phyloP scores from a whole-genome alignment of 345 rosid species.

The Geranium brycei region DNA sequence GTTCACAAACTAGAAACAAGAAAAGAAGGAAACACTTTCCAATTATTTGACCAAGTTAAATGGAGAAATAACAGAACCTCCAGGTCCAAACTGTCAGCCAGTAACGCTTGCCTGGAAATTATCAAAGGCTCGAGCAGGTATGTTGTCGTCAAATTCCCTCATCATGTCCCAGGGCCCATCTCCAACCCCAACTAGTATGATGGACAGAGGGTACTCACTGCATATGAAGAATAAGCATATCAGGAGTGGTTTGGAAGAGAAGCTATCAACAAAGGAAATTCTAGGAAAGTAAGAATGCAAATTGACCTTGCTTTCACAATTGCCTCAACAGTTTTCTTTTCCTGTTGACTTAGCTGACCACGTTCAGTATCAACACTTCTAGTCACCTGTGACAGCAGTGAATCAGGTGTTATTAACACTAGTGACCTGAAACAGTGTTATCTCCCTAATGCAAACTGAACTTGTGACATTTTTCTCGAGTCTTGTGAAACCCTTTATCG shows the following conservation, averaged over 20 bases:
- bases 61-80: not conserved
- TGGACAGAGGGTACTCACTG: slow-evolving; percentile 39
- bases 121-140: slow-evolving; percentile 42
- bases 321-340: slow-evolving; percentile 33
- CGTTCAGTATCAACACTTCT: slow-evolving; percentile 30
- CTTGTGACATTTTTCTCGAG: too few relatives aligned
- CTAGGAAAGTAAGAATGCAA: not conserved
- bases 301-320: slow-evolving; percentile 44
- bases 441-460: not conserved
- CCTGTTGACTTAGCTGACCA: slow-evolving; percentile 38
- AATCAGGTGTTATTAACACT: not conserved
- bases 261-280: not conserved
- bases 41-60: not conserved
- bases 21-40: not conserved
- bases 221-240: slow-evolving; percentile 2
- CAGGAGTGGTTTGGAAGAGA: not conserved
- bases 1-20: slow-evolving; percentile 30
- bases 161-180: slow-evolving; percentile 52
- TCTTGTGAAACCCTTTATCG: too few relatives aligned
- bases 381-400: slow-evolving; percentile 23
- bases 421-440: not conserved
- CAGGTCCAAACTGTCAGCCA: not conserved
- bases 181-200: slow-evolving; percentile 39
- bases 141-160: slow-evolving; percentile 47
- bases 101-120: slow-evolving; percentile 30